Evolutionary conservation across 2,329 filamentous ascomycete genomes (phyloP).

Genomic region (Ophiostoma angusticollis): DNA sequence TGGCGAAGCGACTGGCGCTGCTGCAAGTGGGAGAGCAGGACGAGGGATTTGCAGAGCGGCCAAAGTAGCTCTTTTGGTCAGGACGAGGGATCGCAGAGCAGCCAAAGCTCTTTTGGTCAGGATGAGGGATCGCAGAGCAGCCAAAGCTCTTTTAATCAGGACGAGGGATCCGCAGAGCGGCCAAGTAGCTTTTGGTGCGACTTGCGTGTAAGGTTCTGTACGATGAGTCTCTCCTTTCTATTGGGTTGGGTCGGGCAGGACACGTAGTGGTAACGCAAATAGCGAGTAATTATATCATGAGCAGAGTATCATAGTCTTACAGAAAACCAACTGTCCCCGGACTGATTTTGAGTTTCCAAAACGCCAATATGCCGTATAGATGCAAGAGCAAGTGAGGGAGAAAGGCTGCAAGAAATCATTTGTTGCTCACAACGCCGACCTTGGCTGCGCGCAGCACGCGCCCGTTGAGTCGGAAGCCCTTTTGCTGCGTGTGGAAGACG

Average conservation of each 20-base stretch:
- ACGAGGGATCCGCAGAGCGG: too few species aligned
- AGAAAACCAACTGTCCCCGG: neutral
- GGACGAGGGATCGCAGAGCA: too few species aligned
- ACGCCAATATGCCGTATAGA: constrained; percentile 11
- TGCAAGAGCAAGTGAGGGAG: neutral
- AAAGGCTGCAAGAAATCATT: constrained; percentile 15
- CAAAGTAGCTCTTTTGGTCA: too few species aligned
- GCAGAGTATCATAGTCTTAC: constrained; percentile 13
- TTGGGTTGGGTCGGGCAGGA: too few species aligned
- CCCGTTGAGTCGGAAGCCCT: constrained; percentile 90
- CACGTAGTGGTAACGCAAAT: neutral
- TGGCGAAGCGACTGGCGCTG: constrained; percentile 1
- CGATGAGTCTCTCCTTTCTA: too few species aligned
- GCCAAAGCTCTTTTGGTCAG: too few species aligned
- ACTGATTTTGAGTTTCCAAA: constrained; percentile 3
- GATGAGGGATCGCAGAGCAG: too few species aligned
- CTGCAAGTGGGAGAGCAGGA: too few species aligned
- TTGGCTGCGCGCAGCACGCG: constrained; percentile 82
- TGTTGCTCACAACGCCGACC: constrained; percentile 90
- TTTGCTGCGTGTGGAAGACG: constrained; percentile 87
- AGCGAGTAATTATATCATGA: constrained; percentile 10
- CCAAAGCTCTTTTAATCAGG: too few species aligned
- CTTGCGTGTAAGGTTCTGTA: too few species aligned
- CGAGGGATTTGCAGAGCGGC: too few species aligned
- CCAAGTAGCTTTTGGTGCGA: too few species aligned